Percentiles rank a stretch among this genome's conserved stretches.
These are phyloP conservation scores for Erysimum cheiri DNA, from an alignment of 441 rosid genomes.

Conservation along the genomic window DNA sequence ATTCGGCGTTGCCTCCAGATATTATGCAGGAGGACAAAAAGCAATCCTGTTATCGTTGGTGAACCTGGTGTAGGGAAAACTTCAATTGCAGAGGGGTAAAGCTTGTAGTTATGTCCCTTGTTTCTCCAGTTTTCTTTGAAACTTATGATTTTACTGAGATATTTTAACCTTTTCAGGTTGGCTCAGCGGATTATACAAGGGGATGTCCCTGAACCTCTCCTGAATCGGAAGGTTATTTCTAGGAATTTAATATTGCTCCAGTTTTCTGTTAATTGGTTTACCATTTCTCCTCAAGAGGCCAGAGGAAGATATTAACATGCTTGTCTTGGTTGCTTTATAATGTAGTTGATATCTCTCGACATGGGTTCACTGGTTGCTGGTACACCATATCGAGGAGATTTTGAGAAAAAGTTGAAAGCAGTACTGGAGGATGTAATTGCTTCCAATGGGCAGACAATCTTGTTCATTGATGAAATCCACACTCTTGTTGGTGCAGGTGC, in stretches of 20 bases:
- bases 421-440: slow-evolving; percentile 34
- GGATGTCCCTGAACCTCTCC: slow-evolving; percentile 81
- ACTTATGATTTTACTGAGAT: slow-evolving; percentile 26
- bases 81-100: slow-evolving; percentile 69
- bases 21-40: slow-evolving; percentile 76
- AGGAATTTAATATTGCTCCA: background rate
- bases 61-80: slow-evolving; percentile 95
- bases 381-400: slow-evolving; percentile 1
- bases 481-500: slow-evolving; percentile 36
- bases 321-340: slow-evolving; percentile 25
- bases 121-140: too few relatives aligned
- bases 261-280: too few relatives aligned
- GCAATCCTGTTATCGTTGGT: slow-evolving; percentile 84
- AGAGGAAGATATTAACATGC: slow-evolving; percentile 10
- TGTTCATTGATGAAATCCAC: slow-evolving; percentile 39
- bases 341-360: slow-evolving; percentile 49
- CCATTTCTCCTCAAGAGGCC: too few relatives aligned
- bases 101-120: too few relatives aligned
- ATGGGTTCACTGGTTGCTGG: slow-evolving; percentile 38
- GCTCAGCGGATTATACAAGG: slow-evolving; percentile 85
- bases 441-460: slow-evolving; percentile 31
- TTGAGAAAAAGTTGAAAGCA: slow-evolving; percentile 36
- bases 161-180: slow-evolving; percentile 51
- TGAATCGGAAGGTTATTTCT: slow-evolving; percentile 66
- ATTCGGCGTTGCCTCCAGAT: slow-evolving; percentile 79